phyloP scores from a whole-genome alignment of 352 stramenopile genomes.

The Aphanomyces stellatus region DNA sequence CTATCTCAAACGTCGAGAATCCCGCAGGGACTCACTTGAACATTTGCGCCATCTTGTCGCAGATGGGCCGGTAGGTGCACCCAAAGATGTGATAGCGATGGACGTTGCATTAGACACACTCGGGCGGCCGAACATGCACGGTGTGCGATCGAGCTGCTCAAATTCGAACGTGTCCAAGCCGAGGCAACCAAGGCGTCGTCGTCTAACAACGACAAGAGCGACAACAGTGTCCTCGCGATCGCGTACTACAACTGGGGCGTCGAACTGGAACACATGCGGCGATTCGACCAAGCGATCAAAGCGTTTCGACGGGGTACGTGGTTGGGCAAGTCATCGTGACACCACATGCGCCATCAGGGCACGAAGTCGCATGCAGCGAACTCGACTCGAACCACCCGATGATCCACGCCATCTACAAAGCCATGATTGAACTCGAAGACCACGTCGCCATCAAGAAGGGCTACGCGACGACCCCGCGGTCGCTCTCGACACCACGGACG shows the following conservation, averaged over 20 bases:
- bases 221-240: conserved; percentile 24
- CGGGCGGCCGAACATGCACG: conserved; percentile 40
- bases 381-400: background rate
- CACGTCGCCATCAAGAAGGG: background rate
- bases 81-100: too few species aligned
- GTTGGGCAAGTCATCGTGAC: too few species aligned
- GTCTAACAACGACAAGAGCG: background rate
- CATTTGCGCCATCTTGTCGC: conserved; percentile 49
- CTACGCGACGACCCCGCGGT: background rate
- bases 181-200: background rate
- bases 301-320: background rate
- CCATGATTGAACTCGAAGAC: background rate
- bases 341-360: background rate
- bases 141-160: conserved; percentile 30
- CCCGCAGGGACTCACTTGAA: conserved; percentile 50
- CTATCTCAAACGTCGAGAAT: background rate
- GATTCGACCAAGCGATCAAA: conserved; percentile 20
- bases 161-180: background rate
- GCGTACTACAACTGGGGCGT: conserved; percentile 52
- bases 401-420: background rate
- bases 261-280: conserved; percentile 44
- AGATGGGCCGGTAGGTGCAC: conserved; percentile 32
- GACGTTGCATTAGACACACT: conserved; percentile 24
- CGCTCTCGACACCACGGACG: background rate
- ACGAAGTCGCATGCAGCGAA: background rate